Evolutionary conservation across 1,284 basidiomycete genomes (phyloP).

Genomic region (Leccinum huronense): DNA sequence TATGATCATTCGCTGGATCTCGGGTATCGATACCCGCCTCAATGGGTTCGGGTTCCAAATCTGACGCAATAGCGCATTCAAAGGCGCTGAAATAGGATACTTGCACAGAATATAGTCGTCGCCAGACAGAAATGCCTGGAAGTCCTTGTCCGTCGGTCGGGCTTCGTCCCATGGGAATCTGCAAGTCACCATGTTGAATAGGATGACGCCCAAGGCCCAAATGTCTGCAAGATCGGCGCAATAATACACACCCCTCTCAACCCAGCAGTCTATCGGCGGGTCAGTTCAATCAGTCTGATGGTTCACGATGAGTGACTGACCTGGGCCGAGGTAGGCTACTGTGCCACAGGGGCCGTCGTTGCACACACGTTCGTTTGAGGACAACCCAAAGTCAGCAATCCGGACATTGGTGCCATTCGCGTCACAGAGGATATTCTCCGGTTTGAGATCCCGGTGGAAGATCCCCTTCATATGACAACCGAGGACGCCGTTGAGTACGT

Average conservation of each 20-base stretch:
- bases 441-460: slow-evolving; percentile 87
- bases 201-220: neutral
- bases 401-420: too few relatives aligned
- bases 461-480: slow-evolving; percentile 68
- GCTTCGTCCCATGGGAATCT: slow-evolving; percentile 88
- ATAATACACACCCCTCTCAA: neutral
- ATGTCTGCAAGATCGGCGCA: neutral
- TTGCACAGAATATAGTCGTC: slow-evolving; percentile 63
- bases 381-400: too few relatives aligned
- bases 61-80: slow-evolving; percentile 53
- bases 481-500: slow-evolving; percentile 77
- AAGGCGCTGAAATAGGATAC: slow-evolving; percentile 64
- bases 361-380: slow-evolving; percentile 62
- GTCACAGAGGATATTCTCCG: slow-evolving; percentile 92
- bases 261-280: neutral
- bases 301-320: neutral
- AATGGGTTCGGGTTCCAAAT: slow-evolving; percentile 57
- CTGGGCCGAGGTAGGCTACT: slow-evolving; percentile 68
- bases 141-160: slow-evolving; percentile 68
- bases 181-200: slow-evolving; percentile 53
- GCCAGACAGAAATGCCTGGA: slow-evolving; percentile 63
- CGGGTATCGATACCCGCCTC: slow-evolving; percentile 54
- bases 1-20: slow-evolving; percentile 58
- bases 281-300: neutral
- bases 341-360: slow-evolving; percentile 82